A percentile compares a stretch with the other conserved stretches of the same genome.
phyloP scores from a whole-genome alignment of 495 filamentous ascomycete genomes.

The Podospora sp. region DNA sequence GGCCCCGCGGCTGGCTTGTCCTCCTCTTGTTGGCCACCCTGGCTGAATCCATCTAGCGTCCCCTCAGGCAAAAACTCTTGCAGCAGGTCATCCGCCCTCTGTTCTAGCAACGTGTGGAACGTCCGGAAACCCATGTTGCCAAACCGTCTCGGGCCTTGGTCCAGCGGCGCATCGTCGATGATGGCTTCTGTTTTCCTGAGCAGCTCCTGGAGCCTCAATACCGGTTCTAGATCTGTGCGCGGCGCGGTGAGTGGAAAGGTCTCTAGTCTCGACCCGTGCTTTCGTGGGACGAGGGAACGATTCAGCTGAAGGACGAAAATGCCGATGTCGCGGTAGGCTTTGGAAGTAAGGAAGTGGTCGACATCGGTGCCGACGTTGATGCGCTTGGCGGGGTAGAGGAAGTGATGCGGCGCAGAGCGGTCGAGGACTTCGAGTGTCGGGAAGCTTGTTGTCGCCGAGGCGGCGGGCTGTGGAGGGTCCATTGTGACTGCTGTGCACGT shows the following conservation, averaged over 20 bases:
- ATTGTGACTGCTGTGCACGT: background rate
- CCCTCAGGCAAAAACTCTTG: constrained; percentile 58
- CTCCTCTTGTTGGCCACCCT: background rate
- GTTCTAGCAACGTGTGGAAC: constrained; percentile 73
- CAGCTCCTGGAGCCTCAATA: constrained; percentile 65
- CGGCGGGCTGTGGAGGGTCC: constrained; percentile 6
- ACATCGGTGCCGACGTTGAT: constrained; percentile 86
- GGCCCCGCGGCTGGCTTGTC: constrained; percentile 16
- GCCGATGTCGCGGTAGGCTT: constrained; percentile 83
- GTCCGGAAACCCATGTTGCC: constrained; percentile 86
- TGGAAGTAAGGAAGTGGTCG: constrained; percentile 69
- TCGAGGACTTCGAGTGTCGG: constrained; percentile 40
- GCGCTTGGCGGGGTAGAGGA: constrained; percentile 64
- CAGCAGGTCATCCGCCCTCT: constrained; percentile 60
- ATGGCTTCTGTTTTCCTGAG: constrained; percentile 63
- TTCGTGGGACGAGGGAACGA: constrained; percentile 76
- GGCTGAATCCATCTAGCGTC: constrained; percentile 6
- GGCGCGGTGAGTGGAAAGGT: constrained; percentile 47
- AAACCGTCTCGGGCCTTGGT: constrained; percentile 82
- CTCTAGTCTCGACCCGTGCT: constrained; percentile 35
- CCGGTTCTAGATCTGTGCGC: constrained; percentile 44
- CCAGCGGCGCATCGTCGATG: constrained; percentile 78
- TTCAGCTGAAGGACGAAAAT: constrained; percentile 89
- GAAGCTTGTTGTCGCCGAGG: constrained; percentile 17
- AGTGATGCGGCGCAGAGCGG: constrained; percentile 43